Conservation (phyloP, 768 basidiomycete species). For the Tylopilus sp. region DNA sequence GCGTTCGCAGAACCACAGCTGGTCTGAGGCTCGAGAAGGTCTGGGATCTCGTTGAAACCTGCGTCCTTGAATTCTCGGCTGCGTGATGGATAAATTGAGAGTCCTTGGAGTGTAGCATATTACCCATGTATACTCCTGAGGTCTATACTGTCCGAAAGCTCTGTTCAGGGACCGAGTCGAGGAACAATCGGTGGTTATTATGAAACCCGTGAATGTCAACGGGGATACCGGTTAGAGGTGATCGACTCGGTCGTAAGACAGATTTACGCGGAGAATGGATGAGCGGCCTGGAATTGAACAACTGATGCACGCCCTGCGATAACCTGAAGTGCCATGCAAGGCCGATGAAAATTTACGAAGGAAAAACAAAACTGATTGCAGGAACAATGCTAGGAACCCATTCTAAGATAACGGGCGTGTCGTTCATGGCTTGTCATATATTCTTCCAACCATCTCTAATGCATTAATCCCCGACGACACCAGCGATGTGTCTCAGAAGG, state of each 20-base stretch:
- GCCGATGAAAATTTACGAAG: constrained; percentile 15
- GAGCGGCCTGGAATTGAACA: too few species aligned
- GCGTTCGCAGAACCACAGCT: constrained; percentile 15
- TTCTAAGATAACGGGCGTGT: constrained; percentile 9
- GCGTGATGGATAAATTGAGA: constrained; percentile 23
- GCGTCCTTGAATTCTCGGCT: constrained; percentile 24
- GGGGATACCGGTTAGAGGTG: too few species aligned
- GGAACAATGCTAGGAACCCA: constrained; percentile 21
- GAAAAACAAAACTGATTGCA: constrained; percentile 16
- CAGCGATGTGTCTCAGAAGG: constrained; percentile 41
- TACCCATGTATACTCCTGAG: neutral
- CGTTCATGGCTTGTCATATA: constrained; percentile 9
- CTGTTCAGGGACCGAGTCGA: too few species aligned
- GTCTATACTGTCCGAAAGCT: too few species aligned
- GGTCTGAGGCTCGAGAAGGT: constrained; percentile 27
- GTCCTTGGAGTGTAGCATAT: too few species aligned
- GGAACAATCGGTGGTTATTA: too few species aligned
- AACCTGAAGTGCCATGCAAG: constrained; percentile 1
- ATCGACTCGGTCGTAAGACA: too few species aligned
- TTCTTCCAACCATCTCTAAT: constrained; percentile 15
- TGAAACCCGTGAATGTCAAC: too few species aligned
- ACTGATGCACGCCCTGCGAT: neutral
- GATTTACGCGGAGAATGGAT: too few species aligned
- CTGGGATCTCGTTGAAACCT: constrained; percentile 29
- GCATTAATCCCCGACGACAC: neutral